Conservation (phyloP, 495 filamentous ascomycete species). For the Aspergillus heteromorphus region DNA sequence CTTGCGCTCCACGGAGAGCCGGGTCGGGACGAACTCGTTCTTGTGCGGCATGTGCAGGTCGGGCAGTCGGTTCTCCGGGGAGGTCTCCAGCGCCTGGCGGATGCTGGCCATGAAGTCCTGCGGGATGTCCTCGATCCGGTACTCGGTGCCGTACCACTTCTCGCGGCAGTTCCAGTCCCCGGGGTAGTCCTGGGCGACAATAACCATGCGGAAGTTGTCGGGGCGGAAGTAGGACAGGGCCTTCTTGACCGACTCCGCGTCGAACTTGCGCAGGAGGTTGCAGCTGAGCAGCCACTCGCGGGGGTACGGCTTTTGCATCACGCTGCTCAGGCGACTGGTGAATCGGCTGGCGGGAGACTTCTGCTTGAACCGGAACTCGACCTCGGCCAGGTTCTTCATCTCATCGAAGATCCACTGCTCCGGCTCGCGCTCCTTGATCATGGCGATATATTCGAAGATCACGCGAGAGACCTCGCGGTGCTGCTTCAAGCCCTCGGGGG, state of each 20-base stretch:
- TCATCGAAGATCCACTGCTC: conserved; percentile 93
- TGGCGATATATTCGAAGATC: conserved; percentile 89
- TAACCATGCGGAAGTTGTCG: conserved; percentile 80
- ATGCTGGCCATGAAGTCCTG: conserved; percentile 67
- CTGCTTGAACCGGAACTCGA: conserved; percentile 91
- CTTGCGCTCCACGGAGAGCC: conserved; percentile 91
- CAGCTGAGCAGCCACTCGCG: conserved; percentile 83
- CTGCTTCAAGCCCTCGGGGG: conserved; percentile 77
- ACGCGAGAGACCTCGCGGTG: conserved; percentile 84
- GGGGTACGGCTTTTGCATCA: conserved; percentile 87
- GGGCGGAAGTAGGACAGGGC: conserved; percentile 71
- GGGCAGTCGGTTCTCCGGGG: conserved; percentile 52
- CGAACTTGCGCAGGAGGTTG: conserved; percentile 68
- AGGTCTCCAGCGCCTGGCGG: conserved; percentile 53
- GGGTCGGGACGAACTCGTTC: conserved; percentile 95
- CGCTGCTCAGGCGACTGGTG: conserved; percentile 70
- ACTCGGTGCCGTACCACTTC: conserved; percentile 98
- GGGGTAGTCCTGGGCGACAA: conserved; percentile 77
- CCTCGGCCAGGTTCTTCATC: conserved; percentile 79
- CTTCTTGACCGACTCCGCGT: conserved; percentile 67
- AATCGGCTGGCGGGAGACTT: conserved; percentile 86
- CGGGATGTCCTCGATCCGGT: conserved; percentile 78
- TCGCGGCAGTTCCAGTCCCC: conserved; percentile 85
- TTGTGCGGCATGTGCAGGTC: conserved; percentile 83
- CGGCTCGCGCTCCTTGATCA: conserved; percentile 74